A percentile compares a stretch with the other conserved stretches of the same genome.
phyloP scores from a whole-genome alignment of 1,139 yeast genomes.

The Yarrowia galli region DNA sequence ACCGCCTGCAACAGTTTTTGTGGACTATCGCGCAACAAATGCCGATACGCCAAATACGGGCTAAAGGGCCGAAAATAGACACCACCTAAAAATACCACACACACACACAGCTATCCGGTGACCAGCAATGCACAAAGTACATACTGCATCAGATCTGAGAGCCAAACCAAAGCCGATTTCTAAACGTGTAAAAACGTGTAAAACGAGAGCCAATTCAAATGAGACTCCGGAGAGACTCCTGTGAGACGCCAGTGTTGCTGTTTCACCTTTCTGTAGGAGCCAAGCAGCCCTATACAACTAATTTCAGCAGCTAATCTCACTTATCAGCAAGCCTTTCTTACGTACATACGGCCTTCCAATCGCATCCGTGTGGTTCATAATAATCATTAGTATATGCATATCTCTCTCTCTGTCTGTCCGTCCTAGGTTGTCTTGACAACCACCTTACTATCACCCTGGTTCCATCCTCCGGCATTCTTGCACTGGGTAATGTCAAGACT shows the following conservation, averaged over 20 bases:
- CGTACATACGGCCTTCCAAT: too few relatives aligned
- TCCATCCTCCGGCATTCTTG: slow-evolving; percentile 55
- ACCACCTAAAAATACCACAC: not conserved
- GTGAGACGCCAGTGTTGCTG: too few relatives aligned
- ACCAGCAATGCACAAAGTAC: slow-evolving; percentile 1
- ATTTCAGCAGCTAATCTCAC: too few relatives aligned
- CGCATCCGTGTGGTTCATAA: too few relatives aligned
- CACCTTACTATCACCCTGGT: slow-evolving; percentile 18
- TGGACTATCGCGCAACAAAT: not conserved
- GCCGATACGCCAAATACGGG: not conserved
- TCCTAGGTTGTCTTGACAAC: slow-evolving; percentile 8
- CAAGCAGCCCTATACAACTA: too few relatives aligned
- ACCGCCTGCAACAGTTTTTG: too few relatives aligned
- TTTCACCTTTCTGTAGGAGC: too few relatives aligned
- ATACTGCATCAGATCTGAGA: not conserved
- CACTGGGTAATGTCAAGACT: slow-evolving; percentile 73
- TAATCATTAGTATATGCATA: slow-evolving; percentile 27
- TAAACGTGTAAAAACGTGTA: too few relatives aligned
- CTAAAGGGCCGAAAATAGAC: not conserved
- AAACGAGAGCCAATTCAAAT: too few relatives aligned
- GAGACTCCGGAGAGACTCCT: too few relatives aligned
- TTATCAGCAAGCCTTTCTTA: too few relatives aligned
- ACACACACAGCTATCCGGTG: slow-evolving; percentile 2
- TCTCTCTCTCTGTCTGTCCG: not conserved
- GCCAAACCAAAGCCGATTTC: not conserved